These are phyloP conservation scores for Aspergillus heteromorphus DNA, from an alignment of 495 filamentous ascomycete species.

Conservation along the genomic window DNA sequence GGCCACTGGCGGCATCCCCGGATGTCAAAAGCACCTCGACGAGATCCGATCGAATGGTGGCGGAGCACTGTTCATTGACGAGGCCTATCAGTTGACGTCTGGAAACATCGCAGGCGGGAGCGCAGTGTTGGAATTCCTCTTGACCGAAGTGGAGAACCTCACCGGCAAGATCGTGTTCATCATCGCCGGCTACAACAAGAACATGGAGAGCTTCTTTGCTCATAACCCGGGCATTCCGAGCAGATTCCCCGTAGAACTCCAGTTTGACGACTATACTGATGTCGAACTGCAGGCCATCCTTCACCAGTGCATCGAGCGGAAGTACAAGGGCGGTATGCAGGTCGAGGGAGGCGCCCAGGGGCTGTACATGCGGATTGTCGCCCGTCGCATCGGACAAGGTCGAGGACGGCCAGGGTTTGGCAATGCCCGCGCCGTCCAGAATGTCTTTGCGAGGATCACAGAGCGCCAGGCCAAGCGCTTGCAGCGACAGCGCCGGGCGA, in stretches of 20 bases:
- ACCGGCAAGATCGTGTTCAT: conserved; percentile 73
- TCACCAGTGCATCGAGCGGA: conserved; percentile 37
- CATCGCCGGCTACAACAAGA: conserved; percentile 67
- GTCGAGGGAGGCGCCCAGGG: conserved; percentile 56
- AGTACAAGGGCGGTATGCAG: conserved; percentile 49
- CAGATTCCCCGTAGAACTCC: conserved; percentile 60
- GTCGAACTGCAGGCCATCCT: conserved; percentile 57
- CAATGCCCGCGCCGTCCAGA: conserved; percentile 66
- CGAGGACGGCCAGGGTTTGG: conserved; percentile 66
- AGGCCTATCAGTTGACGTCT: conserved; percentile 64
- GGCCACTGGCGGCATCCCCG: conserved; percentile 55
- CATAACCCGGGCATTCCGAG: conserved; percentile 73
- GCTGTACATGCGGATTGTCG: conserved; percentile 60
- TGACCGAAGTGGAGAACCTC: conserved; percentile 70
- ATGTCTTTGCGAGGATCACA: conserved; percentile 47
- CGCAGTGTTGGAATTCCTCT: conserved; percentile 63
- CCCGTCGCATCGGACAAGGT: conserved; percentile 54
- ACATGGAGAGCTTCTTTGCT: conserved; percentile 76
- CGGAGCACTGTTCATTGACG: conserved; percentile 67
- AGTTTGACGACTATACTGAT: conserved; percentile 68
- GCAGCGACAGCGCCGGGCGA: conserved; percentile 28
- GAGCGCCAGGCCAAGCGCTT: conserved; percentile 57
- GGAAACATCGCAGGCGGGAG: conserved; percentile 40
- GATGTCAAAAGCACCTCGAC: conserved; percentile 55
- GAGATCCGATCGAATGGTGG: conserved; percentile 50